Percentiles rank a stretch among this genome's conserved stretches.
phyloP scores from a whole-genome alignment of 768 basidiomycete species.

The Rhizopogon rudus region DNA sequence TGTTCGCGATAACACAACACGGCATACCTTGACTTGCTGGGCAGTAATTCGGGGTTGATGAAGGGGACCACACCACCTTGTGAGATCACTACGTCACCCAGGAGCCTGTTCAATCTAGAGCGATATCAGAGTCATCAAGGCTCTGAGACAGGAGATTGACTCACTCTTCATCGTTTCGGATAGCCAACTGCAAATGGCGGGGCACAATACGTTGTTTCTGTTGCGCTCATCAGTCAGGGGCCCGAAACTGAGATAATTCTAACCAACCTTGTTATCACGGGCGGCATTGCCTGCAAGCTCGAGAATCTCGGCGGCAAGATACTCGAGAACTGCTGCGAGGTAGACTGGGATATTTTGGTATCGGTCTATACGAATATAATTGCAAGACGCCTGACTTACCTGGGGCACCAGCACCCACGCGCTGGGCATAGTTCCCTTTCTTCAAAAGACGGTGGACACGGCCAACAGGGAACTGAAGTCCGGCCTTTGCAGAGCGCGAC shows the following conservation, averaged over 20 bases:
- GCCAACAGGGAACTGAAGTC: conserved; percentile 85
- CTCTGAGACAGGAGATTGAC: conserved; percentile 8
- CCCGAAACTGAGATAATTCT: not conserved
- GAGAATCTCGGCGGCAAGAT: conserved; percentile 90
- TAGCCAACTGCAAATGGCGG: conserved; percentile 87
- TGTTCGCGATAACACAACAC: not conserved
- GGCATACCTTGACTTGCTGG: conserved; percentile 25
- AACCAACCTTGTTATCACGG: conserved; percentile 28
- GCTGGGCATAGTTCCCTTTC: conserved; percentile 83
- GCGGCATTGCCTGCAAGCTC: conserved; percentile 86
- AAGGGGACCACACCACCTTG: conserved; percentile 84
- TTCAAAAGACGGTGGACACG: conserved; percentile 89
- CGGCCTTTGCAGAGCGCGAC: conserved; percentile 70
- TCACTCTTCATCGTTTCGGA: conserved; percentile 86
- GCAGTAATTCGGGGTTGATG: conserved; percentile 44
- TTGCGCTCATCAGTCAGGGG: not conserved
- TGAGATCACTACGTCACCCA: conserved; percentile 84
- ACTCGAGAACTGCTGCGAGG: conserved; percentile 87
- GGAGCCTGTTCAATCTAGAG: conserved; percentile 66
- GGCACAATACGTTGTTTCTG: conserved; percentile 93
- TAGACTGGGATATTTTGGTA: conserved; percentile 48
- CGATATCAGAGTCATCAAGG: not conserved
- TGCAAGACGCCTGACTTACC: conserved; percentile 33
- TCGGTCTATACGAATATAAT: not conserved
- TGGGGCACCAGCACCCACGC: conserved; percentile 87